phyloP scores from a whole-genome alignment of 2,329 filamentous ascomycete genomes.

The Aspergillus oerlinghausenensis region DNA sequence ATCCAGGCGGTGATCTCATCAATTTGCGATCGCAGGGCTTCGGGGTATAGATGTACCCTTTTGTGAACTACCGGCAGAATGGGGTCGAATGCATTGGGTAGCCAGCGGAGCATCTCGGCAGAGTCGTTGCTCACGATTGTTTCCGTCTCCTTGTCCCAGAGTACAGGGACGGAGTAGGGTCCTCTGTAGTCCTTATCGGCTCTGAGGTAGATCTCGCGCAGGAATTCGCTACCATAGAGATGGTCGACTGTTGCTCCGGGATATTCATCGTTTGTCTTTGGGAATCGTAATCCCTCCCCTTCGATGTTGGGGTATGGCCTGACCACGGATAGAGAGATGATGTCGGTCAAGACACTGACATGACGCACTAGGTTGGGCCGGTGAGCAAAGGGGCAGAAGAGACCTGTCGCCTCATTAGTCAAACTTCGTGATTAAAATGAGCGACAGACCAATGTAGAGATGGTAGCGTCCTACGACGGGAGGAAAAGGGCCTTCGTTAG shows the following conservation, averaged over 20 bases:
- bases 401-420: conserved; percentile 7
- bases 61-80: conserved; percentile 42
- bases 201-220: conserved; percentile 61
- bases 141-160: conserved; percentile 57
- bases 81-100: conserved; percentile 54
- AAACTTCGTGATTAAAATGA: neutral
- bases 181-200: conserved; percentile 58
- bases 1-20: conserved; percentile 53
- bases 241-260: conserved; percentile 57
- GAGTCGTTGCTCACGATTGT: conserved; percentile 61
- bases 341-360: conserved; percentile 53
- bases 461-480: conserved; percentile 52
- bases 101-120: conserved; percentile 53
- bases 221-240: conserved; percentile 54
- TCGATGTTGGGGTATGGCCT: conserved; percentile 64
- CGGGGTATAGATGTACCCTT: conserved; percentile 51
- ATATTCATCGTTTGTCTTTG: conserved; percentile 49
- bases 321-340: conserved; percentile 56
- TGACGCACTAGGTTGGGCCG: conserved; percentile 55
- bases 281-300: conserved; percentile 58
- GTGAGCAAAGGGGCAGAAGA: conserved; percentile 64
- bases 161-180: conserved; percentile 55
- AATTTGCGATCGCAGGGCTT: conserved; percentile 45
- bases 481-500: conserved; percentile 44
- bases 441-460: conserved; percentile 45